A percentile compares a stretch with the other conserved stretches of the same genome.
Evolutionary conservation across 202 grass and related monocot species (phyloP).

Genomic region (Digitaria exilis): DNA sequence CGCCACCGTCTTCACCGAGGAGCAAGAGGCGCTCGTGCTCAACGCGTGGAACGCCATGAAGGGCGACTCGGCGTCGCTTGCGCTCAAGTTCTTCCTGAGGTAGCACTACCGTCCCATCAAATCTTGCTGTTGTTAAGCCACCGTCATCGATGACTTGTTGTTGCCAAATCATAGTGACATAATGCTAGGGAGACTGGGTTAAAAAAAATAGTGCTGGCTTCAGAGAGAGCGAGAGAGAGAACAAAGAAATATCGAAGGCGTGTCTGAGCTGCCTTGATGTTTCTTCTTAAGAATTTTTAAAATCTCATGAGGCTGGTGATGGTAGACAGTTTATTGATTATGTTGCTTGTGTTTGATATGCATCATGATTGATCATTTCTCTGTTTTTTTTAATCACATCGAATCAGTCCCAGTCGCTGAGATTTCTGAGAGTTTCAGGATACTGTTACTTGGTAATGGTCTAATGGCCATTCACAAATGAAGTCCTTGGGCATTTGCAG

Average conservation of each 20-base stretch:
- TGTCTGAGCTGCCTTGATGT: not conserved
- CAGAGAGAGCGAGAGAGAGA: too few species aligned
- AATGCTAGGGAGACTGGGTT: not conserved
- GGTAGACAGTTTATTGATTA: not conserved
- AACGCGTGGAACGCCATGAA: conserved; percentile 61
- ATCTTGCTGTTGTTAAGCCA: not conserved
- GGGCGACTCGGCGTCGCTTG: conserved; percentile 33
- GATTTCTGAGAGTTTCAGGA: not conserved
- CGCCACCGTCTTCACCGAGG: conserved; percentile 38
- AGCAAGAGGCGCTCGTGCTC: conserved; percentile 56
- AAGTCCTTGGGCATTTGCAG: not conserved
- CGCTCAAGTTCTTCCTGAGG: conserved; percentile 65
- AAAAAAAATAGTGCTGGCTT: too few species aligned
- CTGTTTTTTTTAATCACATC: not conserved
- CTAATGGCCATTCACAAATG: not conserved
- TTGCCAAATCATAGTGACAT: not conserved
- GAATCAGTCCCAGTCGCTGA: not conserved
- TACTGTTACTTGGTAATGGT: not conserved
- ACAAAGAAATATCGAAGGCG: not conserved
- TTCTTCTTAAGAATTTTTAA: not conserved
- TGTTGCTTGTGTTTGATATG: not conserved
- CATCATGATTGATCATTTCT: not conserved
- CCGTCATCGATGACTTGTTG: not conserved
- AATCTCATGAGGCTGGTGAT: not conserved
- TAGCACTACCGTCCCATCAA: conserved; percentile 3